These are phyloP conservation scores for Coniochaeta prunicola DNA, from an alignment of 2,329 filamentous ascomycete genomes.

Conservation along the genomic window DNA sequence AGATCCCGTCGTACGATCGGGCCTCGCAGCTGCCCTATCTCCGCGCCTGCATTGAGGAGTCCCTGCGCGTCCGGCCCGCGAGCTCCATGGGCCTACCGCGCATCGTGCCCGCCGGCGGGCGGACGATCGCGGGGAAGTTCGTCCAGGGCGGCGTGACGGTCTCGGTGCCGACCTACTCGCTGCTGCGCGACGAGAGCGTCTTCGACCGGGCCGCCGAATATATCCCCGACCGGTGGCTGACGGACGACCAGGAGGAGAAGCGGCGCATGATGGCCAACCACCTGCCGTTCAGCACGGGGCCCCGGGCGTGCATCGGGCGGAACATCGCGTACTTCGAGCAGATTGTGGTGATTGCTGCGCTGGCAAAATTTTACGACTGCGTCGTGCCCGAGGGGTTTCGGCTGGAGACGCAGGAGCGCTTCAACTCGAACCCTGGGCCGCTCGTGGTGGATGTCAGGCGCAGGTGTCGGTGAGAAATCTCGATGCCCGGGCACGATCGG, in stretches of 20 bases:
- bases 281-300: constrained; percentile 4
- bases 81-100: constrained; percentile 9
- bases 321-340: constrained; percentile 26
- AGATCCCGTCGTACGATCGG: constrained; percentile 8
- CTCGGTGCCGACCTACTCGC: constrained; percentile 16
- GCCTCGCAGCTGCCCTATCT: constrained; percentile 17
- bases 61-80: constrained; percentile 16
- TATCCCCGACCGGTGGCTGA: constrained; percentile 24
- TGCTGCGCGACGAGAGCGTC: constrained; percentile 15
- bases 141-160: constrained; percentile 29
- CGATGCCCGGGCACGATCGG: too few species aligned
- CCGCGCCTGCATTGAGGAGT: constrained; percentile 21
- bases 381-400: too few species aligned
- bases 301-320: constrained; percentile 5
- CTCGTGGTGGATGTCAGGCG: too few species aligned
- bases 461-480: too few species aligned
- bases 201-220: constrained; percentile 19
- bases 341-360: constrained; percentile 4
- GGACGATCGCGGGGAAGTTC: constrained; percentile 14
- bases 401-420: neutral
- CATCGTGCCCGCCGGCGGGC: constrained; percentile 16
- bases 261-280: constrained; percentile 1
- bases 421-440: too few species aligned
- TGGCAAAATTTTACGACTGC: neutral
- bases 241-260: constrained; percentile 5